These are phyloP conservation scores for Fomitopsis palustris DNA, from an alignment of 1,284 basidiomycete species.

Conservation along the genomic window DNA sequence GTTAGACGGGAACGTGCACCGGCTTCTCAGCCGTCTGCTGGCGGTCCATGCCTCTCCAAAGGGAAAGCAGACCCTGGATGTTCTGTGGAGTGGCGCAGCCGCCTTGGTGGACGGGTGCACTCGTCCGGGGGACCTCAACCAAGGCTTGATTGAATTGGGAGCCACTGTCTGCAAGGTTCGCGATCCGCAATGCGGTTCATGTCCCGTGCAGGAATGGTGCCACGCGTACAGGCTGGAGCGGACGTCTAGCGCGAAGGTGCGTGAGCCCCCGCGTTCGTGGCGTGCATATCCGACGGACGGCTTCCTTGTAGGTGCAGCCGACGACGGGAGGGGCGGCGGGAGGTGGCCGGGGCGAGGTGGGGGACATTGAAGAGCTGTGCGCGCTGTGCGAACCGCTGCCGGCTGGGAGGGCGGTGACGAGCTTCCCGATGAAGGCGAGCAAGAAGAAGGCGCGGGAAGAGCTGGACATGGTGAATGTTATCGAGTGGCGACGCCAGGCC, in stretches of 20 bases:
- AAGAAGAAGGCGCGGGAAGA: constrained; percentile 87
- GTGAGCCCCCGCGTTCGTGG: background rate
- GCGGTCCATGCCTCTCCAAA: constrained; percentile 82
- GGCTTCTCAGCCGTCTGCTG: constrained; percentile 77
- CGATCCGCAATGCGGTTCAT: constrained; percentile 69
- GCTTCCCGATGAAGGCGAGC: constrained; percentile 85
- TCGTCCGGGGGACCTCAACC: constrained; percentile 81
- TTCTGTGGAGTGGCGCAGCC: constrained; percentile 80
- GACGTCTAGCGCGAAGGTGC: constrained; percentile 11
- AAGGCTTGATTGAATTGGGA: constrained; percentile 85
- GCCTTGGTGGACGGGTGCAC: constrained; percentile 58
- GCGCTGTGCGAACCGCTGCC: constrained; percentile 68
- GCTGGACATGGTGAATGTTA: constrained; percentile 79
- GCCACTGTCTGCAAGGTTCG: constrained; percentile 88
- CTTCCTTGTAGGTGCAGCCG: constrained; percentile 12
- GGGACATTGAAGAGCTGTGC: constrained; percentile 78
- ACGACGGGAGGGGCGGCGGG: constrained; percentile 9
- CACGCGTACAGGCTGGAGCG: constrained; percentile 46
- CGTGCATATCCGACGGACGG: background rate
- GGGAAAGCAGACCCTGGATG: constrained; percentile 70
- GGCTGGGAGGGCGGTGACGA: constrained; percentile 45
- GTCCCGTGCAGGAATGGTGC: constrained; percentile 72
- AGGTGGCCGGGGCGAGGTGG: constrained; percentile 16
- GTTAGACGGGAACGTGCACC: constrained; percentile 92
- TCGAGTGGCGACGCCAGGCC: constrained; percentile 66